Base-by-base conservation (phyloP, 2,329 filamentous ascomycete genomes). In the Aquanectria penicillioides region DNA sequence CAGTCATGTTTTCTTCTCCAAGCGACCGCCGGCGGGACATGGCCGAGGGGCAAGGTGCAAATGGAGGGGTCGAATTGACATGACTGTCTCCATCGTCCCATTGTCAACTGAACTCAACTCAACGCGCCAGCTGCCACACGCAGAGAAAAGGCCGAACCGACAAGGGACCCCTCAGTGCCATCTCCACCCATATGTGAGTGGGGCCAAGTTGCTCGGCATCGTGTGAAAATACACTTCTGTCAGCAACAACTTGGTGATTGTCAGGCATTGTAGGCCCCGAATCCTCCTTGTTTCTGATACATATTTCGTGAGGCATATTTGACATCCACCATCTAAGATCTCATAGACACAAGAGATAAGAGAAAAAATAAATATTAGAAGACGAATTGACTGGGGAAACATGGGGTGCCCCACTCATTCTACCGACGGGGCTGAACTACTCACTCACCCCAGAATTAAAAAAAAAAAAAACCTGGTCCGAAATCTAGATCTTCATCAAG, bases 261-360 rank as follows among this genome's bases (percentile, higher is more conserved):
- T 57, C 53, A 50, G 53, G 29, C 37, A 44, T 57, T 43, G n/a
- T 43, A 9, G 15, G 25, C n/a, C n/a, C n/a, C n/a, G n/a, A n/a
- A n/a, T n/a, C n/a, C 22, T 33, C 13, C 34, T 26, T 43, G 20
- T 46, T 11, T 17, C 41, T 41, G 33, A 25, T 28, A 34, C 13
- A 34, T 5, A 29, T 34, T 47, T 18, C 15, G 11, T 17, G 7
- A 22, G 23, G 15, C 17, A 38, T 50, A 36, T 40, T 46, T 33
- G 20, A 18, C 26, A 41, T 40, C 26, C 10, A 29, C 11, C 20
- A n/a, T 12, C 12, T 36, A n/a, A n/a, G n/a, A n/a, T n/a, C n/a
- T n/a, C n/a, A n/a, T n/a, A n/a, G n/a, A n/a, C n/a, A n/a, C n/a
- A n/a, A n/a, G n/a, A n/a, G n/a, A n/a, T n/a, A n/a, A n/a, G n/a